Evolutionary conservation across 2,329 filamentous ascomycete genomes (phyloP).

Genomic region (Trichophyton simii): DNA sequence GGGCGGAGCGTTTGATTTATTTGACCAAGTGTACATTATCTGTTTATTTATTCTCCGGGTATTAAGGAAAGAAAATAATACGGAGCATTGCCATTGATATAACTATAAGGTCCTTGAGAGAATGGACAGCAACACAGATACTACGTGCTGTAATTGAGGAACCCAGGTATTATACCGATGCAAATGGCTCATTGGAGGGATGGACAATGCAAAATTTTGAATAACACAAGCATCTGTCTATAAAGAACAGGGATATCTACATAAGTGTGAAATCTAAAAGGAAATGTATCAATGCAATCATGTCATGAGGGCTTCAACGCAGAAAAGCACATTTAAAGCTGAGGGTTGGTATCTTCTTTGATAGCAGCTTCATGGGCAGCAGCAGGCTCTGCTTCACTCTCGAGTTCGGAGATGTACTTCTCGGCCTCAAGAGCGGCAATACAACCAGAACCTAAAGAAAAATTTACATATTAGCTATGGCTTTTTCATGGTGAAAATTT

Average conservation of each 20-base stretch:
- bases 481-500: neutral
- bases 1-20: slow-evolving; percentile 2
- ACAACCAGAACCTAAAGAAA: slow-evolving; percentile 53
- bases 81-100: neutral
- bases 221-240: neutral
- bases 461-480: slow-evolving; percentile 12
- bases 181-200: neutral
- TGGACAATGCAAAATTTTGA: neutral
- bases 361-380: slow-evolving; percentile 35
- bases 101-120: too few species aligned
- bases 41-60: neutral
- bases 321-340: slow-evolving; percentile 37
- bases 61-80: neutral
- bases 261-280: neutral
- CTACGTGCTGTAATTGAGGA: neutral
- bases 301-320: neutral
- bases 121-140: neutral
- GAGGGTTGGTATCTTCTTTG: slow-evolving; percentile 46
- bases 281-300: slow-evolving; percentile 1
- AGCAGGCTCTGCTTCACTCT: slow-evolving; percentile 37
- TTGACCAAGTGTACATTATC: neutral
- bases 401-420: slow-evolving; percentile 73
- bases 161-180: neutral
- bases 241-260: neutral
- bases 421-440: slow-evolving; percentile 93